phyloP scores from a whole-genome alignment of 2,329 filamentous ascomycete genomes.

The Colletotrichum eleusines region DNA sequence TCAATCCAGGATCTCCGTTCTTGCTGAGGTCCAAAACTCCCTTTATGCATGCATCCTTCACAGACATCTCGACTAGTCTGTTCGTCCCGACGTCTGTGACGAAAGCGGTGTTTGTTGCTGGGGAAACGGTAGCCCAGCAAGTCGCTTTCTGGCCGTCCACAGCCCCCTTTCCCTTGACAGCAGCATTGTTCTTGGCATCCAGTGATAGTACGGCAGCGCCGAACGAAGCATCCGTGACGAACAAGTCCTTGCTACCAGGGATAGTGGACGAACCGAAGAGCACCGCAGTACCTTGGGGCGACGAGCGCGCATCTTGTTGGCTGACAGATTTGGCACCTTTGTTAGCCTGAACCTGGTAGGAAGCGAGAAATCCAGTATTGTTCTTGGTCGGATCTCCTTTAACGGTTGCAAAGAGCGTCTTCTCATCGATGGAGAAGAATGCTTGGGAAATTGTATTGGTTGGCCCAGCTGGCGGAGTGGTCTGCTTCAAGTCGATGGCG shows the following conservation, averaged over 20 bases:
- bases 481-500: slow-evolving; percentile 64
- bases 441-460: slow-evolving; percentile 70
- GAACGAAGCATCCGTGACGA: slow-evolving; percentile 70
- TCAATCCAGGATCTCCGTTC: slow-evolving; percentile 65
- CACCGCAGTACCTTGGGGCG: slow-evolving; percentile 66
- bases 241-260: slow-evolving; percentile 58
- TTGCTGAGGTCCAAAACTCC: slow-evolving; percentile 55
- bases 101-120: slow-evolving; percentile 63
- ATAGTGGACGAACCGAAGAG: slow-evolving; percentile 66
- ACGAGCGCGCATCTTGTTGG: slow-evolving; percentile 50
- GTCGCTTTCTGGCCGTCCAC: slow-evolving; percentile 66
- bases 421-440: slow-evolving; percentile 69
- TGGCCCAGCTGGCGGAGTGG: slow-evolving; percentile 69
- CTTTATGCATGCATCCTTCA: slow-evolving; percentile 61
- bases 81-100: slow-evolving; percentile 68
- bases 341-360: slow-evolving; percentile 57
- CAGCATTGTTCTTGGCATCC: slow-evolving; percentile 48
- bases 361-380: slow-evolving; percentile 68
- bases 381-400: slow-evolving; percentile 69
- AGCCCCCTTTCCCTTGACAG: slow-evolving; percentile 53
- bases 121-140: slow-evolving; percentile 68
- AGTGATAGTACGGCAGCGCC: slow-evolving; percentile 64
- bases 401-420: slow-evolving; percentile 65
- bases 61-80: slow-evolving; percentile 68
- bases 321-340: slow-evolving; percentile 36